Conservation (phyloP, 2,329 filamentous ascomycete genomes). For the Microdochium trichocladiopsis region DNA sequence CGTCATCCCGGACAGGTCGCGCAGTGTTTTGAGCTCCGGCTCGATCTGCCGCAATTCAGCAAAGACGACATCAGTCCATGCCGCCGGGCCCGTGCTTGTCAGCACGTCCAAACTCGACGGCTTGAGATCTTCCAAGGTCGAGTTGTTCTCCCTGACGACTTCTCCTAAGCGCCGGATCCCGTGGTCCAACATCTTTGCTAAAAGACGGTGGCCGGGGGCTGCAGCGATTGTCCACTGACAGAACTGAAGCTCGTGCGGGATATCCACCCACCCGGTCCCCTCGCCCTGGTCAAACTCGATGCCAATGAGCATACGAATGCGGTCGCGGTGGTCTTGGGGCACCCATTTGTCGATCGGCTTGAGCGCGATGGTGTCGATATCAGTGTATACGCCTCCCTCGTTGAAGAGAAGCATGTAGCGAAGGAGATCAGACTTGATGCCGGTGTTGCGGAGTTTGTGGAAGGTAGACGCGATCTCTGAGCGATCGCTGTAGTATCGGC, state of each 20-base stretch:
- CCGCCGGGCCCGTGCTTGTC: conserved; percentile 3
- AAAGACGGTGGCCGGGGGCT: conserved; percentile 2
- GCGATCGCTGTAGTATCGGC: not conserved
- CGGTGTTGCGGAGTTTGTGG: conserved; percentile 5
- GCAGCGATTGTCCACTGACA: conserved; percentile 9
- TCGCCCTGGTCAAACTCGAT: not conserved
- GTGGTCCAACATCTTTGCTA: conserved; percentile 1
- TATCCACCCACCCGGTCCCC: conserved; percentile 5
- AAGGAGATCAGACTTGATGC: conserved; percentile 7
- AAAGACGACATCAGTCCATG: conserved; percentile 4
- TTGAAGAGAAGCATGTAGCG: conserved; percentile 5
- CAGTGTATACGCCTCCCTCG: conserved; percentile 6
- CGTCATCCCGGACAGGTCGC: conserved; percentile 1
- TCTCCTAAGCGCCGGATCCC: not conserved
- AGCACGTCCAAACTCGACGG: conserved; percentile 2
- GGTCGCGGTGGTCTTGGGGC: not conserved
- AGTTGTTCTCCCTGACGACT: not conserved
- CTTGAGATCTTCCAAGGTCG: conserved; percentile 1
- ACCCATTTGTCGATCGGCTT: conserved; percentile 5
- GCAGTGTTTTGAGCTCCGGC: not conserved
- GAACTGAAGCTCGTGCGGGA: conserved; percentile 3
- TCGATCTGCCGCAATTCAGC: conserved; percentile 1
- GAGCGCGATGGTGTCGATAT: conserved; percentile 2
- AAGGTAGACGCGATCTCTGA: conserved; percentile 1
- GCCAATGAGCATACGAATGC: not conserved